Percentiles rank a stretch among this genome's conserved stretches.
Conservation (phyloP, 345 rosid species). For the Eucalyptus microcorys region DNA sequence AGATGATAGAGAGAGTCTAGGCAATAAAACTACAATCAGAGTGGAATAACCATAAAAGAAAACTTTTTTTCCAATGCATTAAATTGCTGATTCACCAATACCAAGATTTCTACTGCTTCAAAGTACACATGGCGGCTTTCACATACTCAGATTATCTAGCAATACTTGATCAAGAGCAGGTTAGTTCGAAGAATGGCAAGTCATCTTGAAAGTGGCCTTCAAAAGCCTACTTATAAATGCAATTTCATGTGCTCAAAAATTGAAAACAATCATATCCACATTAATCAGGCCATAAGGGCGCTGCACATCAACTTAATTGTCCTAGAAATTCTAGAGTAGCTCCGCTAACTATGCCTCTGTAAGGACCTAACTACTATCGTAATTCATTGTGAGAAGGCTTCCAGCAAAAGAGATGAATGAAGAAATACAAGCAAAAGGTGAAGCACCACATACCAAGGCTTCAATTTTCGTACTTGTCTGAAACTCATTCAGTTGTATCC, state of each 20-base stretch:
- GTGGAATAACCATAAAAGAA: not conserved
- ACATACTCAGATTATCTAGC: not conserved
- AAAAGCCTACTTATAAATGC: not conserved
- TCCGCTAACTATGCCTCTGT: not conserved
- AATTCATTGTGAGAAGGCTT: not conserved
- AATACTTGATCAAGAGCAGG: not conserved
- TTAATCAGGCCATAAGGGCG: not conserved
- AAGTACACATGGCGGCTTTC: not conserved
- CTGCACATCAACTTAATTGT: not conserved
- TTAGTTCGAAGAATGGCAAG: not conserved
- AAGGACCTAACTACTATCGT: not conserved
- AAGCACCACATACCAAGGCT: slow-evolving; percentile 64
- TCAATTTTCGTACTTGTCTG: slow-evolving; percentile 98
- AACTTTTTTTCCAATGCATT: not conserved
- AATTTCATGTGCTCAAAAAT: not conserved
- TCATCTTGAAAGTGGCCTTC: not conserved
- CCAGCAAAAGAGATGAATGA: not conserved
- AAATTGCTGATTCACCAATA: not conserved
- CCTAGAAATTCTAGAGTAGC: not conserved
- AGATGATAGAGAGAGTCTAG: not conserved
- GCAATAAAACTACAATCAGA: not conserved
- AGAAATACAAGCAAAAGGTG: not conserved
- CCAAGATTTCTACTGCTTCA: not conserved
- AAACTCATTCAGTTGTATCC: slow-evolving; percentile 66
- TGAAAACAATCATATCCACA: not conserved